Conservation (phyloP, 1,284 basidiomycete genomes). For the Singerocomus rubriflavus region DNA sequence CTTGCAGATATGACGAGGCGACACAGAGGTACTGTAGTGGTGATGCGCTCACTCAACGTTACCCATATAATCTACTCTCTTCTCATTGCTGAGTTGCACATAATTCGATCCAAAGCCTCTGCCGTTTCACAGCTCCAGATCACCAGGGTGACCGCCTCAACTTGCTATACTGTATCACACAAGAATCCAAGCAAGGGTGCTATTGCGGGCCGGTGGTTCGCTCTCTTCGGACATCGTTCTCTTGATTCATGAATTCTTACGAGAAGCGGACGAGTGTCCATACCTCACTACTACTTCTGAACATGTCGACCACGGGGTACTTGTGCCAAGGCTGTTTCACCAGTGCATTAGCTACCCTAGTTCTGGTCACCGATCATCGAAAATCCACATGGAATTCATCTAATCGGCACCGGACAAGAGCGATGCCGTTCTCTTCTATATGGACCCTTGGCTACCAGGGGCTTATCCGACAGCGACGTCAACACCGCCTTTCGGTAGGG, state of each 20-base stretch:
- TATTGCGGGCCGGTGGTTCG: not conserved
- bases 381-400: not conserved
- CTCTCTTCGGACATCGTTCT: not conserved
- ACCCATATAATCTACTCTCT: conserved; percentile 11
- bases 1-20: not conserved
- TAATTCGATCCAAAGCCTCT: not conserved
- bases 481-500: not conserved
- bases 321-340: not conserved
- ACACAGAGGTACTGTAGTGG: conserved; percentile 14
- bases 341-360: not conserved
- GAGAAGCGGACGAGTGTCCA: not conserved
- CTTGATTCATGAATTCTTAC: not conserved
- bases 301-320: not conserved
- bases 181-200: not conserved
- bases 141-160: not conserved
- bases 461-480: not conserved
- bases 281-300: not conserved
- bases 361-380: not conserved
- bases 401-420: not conserved
- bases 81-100: conserved; percentile 5
- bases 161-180: not conserved
- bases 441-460: not conserved
- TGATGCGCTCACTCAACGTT: not conserved
- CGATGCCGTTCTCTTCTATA: not conserved
- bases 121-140: not conserved